Evolutionary conservation across 345 rosid species (phyloP), one percentile per base, ranked within the genome.

Genomic region (Mallotus nudiflorus): DNA sequence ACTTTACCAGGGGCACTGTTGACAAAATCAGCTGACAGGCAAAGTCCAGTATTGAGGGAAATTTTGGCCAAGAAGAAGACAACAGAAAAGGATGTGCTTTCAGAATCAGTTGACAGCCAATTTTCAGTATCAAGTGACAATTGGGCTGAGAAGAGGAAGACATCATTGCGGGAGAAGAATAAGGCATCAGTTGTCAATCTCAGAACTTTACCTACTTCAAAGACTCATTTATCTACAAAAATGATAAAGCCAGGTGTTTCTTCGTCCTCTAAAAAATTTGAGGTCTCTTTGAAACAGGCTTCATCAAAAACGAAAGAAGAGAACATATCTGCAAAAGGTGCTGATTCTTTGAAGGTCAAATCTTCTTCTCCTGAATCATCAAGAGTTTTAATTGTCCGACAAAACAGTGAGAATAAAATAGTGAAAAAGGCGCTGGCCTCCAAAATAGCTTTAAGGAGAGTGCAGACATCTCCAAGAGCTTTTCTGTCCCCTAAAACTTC

Each of bases 341-440:
- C 71, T 73, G 31, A 73, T 66, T 75, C 82, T 66, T 68, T 69
- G 71, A 83, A 80, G 78, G 69, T 72, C 31, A 81, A 75, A 72
- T 66, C 63, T 24, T 55, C 85, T 44, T 59, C 75, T 66, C 69
- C 78, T 49, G 73, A 33, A 22, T 13, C 69, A 75, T 82, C 80
- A 44, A 66, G 50, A 56, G 73, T 79, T 73, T 65, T 59, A 65
- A 63, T 31, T 74, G 75, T 58, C 20, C 61, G 71, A 50, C 77
- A 70, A 42, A 75, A 68, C 46, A 79, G 69, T 68, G 82, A 78
- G 50, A 40, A 28, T 33, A 78, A 71, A 73, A 62, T n/a, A 39
- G 72, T 66, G 62, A 81, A 81, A 72, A 80, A 65, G 74, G 62
- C 33, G 19, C 45, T 25, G 19, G 60, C 51, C 24, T 44, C 83